phyloP scores from a whole-genome alignment of 164 flowering plant genomes.

The Santalum album region DNA sequence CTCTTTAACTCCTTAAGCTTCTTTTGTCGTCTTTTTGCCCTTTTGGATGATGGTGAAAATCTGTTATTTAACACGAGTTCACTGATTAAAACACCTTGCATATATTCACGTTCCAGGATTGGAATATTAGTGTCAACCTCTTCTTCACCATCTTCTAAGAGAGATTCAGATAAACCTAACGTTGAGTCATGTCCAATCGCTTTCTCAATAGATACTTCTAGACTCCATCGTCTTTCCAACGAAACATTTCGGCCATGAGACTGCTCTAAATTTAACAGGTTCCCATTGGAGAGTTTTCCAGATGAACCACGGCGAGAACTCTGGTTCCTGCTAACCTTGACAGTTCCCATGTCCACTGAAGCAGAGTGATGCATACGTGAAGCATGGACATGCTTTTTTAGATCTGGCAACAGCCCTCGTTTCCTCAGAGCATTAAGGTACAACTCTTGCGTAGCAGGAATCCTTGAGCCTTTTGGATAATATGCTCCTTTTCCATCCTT shows the following conservation, averaged over 20 bases:
- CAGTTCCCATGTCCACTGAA: slow-evolving; percentile 54
- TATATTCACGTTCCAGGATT: slow-evolving; percentile 80
- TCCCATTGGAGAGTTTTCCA: slow-evolving; percentile 48
- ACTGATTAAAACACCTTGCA: slow-evolving; percentile 95
- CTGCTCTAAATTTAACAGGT: slow-evolving; percentile 50
- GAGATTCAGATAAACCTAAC: slow-evolving; percentile 34
- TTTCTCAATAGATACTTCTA: slow-evolving; percentile 86
- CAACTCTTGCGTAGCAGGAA: slow-evolving; percentile 60
- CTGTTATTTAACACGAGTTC: slow-evolving; percentile 62
- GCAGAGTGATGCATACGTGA: slow-evolving; percentile 59
- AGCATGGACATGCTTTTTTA: slow-evolving; percentile 45
- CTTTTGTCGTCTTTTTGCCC: slow-evolving; percentile 58
- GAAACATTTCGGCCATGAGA: slow-evolving; percentile 49
- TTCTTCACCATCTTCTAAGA: slow-evolving; percentile 31
- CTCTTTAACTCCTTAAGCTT: slow-evolving; percentile 73
- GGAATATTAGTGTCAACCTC: slow-evolving; percentile 41
- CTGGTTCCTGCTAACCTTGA: slow-evolving; percentile 36
- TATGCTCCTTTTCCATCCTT: slow-evolving; percentile 96
- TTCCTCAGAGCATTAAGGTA: slow-evolving; percentile 75
- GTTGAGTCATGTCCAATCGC: slow-evolving; percentile 57
- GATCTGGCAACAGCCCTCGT: slow-evolving; percentile 77
- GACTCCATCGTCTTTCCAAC: slow-evolving; percentile 91
- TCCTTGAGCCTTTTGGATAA: slow-evolving; percentile 70
- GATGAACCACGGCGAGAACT: slow-evolving; percentile 39
- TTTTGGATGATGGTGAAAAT: slow-evolving; percentile 57